Base-by-base conservation (phyloP, 1,139 yeast genomes). In the Zygoascus sp. region DNA sequence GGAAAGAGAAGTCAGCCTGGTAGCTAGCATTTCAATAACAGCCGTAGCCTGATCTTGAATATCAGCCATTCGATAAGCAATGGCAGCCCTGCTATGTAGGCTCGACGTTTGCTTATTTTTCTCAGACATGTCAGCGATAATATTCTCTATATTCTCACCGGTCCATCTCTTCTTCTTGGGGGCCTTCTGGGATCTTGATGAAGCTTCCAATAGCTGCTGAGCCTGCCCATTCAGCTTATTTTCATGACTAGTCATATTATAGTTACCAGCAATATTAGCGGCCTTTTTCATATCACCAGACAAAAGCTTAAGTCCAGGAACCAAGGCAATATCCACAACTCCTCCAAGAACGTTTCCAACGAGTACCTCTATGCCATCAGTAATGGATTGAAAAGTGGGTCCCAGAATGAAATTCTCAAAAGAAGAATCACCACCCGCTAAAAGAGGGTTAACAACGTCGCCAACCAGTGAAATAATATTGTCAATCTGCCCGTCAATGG, bases 401-500 rank as follows among this genome's bases (percentile, higher is more conserved):
- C 61, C 64, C 8, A 63, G 56, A 34, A 61, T 51, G 28, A 52
- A 48, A 32, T 51, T 46, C 41, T 56, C 57, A 20, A 58, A 53
- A 2, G 51, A 52, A 46, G 56, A 50, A 16, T 65, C 53, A 25
- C 54, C 32, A 17, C 65, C 64, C 13, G 55, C 49, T 7, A 64
- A 59, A 17, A 55, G 30, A n/a, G 61, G 59, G 20, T 59, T 50
- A 11, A 59, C 49, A 5, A 55, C 55, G 23, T 58, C 51, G 20
- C 58, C 52, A 36, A 60, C 47, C 19, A 54, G 46, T 3, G 59
- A 64, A 39, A 64, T 54, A 5, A 57, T 40, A 45, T 58, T 59
- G 47, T 65, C 68, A 46, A 64, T 56, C 51, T 65, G 68, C 15
- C 64, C 60, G 50, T 64, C 67, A 22, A 63, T 49, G 27, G 66